A percentile compares a stretch with the other conserved stretches of the same genome.
phyloP scores from a whole-genome alignment of 2,329 filamentous ascomycete species.

The Monosporascus sp. region DNA sequence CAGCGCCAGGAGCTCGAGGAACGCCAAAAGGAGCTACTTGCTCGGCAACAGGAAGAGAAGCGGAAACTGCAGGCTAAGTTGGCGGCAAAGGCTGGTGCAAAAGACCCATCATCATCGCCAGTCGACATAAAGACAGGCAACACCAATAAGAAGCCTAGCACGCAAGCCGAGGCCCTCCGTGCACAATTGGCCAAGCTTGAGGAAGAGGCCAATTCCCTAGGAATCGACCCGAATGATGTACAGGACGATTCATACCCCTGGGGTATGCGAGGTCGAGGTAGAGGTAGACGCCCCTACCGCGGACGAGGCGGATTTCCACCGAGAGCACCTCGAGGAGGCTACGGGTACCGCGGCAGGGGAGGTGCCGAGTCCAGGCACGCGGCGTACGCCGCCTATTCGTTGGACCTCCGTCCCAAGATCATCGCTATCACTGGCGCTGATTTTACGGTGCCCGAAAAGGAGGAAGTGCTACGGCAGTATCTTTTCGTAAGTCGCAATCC shows the following conservation, averaged over 20 bases:
- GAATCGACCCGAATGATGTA: conserved; percentile 55
- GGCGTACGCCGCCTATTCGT: conserved; percentile 58
- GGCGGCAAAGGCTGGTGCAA: conserved; percentile 40
- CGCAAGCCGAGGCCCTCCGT: conserved; percentile 61
- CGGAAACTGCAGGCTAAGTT: conserved; percentile 58
- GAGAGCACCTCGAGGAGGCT: conserved; percentile 36
- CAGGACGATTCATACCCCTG: conserved; percentile 38
- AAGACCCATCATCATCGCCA: conserved; percentile 17
- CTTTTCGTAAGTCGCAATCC: conserved; percentile 52
- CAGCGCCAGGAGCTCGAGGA: conserved; percentile 61
- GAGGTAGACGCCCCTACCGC: conserved; percentile 34
- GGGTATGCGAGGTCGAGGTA: conserved; percentile 31
- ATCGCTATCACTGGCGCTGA: conserved; percentile 61
- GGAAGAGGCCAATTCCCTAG: conserved; percentile 65
- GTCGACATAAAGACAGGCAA: conserved; percentile 15
- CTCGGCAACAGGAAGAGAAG: conserved; percentile 61
- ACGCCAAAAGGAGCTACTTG: conserved; percentile 56
- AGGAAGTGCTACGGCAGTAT: conserved; percentile 67
- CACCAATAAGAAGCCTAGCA: conserved; percentile 26
- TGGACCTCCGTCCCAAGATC: conserved; percentile 72
- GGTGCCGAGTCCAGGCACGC: conserved; percentile 34
- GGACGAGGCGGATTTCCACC: conserved; percentile 31
- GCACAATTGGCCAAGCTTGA: conserved; percentile 69
- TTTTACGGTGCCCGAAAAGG: conserved; percentile 56
- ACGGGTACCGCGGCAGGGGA: conserved; percentile 41